Evolutionary conservation across 1,139 yeast genomes (phyloP).

Genomic region (Zygosaccharomyces pseudobailii): DNA sequence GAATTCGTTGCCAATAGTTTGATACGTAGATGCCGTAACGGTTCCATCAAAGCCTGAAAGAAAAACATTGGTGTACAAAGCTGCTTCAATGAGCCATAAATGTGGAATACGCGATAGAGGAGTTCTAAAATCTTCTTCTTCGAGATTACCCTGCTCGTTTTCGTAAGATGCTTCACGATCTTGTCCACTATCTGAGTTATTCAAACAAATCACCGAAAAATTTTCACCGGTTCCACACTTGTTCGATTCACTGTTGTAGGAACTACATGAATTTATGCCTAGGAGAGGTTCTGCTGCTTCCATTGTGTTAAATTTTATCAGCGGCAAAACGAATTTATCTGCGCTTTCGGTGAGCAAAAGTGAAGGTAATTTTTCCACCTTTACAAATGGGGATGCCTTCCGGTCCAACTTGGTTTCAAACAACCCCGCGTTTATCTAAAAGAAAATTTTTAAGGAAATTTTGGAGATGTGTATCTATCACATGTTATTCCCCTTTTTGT

Average conservation of each 20-base stretch:
- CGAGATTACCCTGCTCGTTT: not conserved
- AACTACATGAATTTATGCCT: not conserved
- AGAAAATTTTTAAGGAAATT: not conserved
- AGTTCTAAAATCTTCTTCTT: constrained; percentile 6
- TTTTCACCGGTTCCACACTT: not conserved
- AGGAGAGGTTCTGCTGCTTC: not conserved
- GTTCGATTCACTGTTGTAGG: not conserved
- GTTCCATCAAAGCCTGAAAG: constrained; percentile 55
- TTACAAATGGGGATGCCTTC: not conserved
- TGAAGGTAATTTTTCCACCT: too few relatives aligned
- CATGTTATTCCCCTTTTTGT: too few relatives aligned
- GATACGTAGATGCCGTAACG: constrained; percentile 50
- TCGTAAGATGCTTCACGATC: not conserved
- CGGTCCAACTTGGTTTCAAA: not conserved
- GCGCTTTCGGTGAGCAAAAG: too few relatives aligned
- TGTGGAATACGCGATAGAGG: constrained; percentile 10
- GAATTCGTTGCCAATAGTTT: constrained; percentile 53
- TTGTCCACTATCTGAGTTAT: not conserved
- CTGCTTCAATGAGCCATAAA: constrained; percentile 14
- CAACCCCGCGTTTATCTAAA: not conserved
- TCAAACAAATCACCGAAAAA: not conserved
- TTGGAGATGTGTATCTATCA: too few relatives aligned
- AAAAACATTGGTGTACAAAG: constrained; percentile 35
- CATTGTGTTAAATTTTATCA: not conserved
- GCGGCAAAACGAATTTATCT: too few relatives aligned